These are phyloP conservation scores for Yamadazyma membranifaciens DNA, from an alignment of 1,139 yeast genomes.

Conservation along the genomic window DNA sequence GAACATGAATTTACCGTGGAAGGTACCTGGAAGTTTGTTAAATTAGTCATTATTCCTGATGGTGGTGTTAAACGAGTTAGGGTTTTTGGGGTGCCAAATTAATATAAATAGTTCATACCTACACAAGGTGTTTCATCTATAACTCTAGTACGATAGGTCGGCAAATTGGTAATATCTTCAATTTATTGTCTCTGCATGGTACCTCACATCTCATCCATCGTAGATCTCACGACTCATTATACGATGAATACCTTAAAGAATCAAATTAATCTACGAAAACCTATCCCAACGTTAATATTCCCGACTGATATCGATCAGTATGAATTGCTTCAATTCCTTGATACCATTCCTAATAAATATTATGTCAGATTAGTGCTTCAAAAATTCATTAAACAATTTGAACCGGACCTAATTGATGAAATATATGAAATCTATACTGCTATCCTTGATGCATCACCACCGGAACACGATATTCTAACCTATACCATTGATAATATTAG, in stretches of 20 bases:
- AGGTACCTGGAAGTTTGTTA: constrained; percentile 53
- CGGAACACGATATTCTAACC: constrained; percentile 11
- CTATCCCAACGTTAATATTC: constrained; percentile 6
- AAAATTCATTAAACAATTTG: constrained; percentile 36
- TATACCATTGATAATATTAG: constrained; percentile 37
- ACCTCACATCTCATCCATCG: too few relatives aligned
- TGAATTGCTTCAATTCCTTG: constrained; percentile 7
- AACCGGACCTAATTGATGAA: constrained; percentile 30
- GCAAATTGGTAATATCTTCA: too few relatives aligned
- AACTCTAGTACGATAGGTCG: too few relatives aligned
- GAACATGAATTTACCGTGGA: constrained; percentile 60
- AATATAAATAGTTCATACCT: neutral
- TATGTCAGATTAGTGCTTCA: constrained; percentile 50
- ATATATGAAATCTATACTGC: constrained; percentile 40
- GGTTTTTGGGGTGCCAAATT: constrained; percentile 57
- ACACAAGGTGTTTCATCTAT: too few relatives aligned
- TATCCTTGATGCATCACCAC: neutral
- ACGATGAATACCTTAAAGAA: neutral
- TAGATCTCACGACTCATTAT: too few relatives aligned
- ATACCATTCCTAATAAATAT: constrained; percentile 36
- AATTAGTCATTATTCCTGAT: constrained; percentile 84
- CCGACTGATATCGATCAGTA: constrained; percentile 8
- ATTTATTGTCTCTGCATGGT: too few relatives aligned
- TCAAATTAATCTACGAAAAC: constrained; percentile 15
- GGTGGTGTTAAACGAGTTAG: constrained; percentile 93